A percentile compares a stretch with the other conserved stretches of the same genome.
Conservation (phyloP, 345 rosid genomes). For the Camelina hispida region DNA sequence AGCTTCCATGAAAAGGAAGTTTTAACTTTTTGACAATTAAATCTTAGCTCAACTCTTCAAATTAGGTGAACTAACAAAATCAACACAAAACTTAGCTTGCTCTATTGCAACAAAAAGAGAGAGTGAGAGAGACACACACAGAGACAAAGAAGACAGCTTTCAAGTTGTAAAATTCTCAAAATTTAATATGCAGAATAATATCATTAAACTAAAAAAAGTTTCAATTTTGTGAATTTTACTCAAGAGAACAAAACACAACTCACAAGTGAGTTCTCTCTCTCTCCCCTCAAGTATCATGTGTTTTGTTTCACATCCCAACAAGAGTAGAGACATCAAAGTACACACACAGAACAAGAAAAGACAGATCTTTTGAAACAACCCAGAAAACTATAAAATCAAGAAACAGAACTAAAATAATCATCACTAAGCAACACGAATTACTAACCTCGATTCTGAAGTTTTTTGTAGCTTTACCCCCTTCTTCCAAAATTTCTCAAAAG, state of each 20-base stretch:
- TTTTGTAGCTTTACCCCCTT: constrained; percentile 31
- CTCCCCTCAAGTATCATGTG: constrained; percentile 27
- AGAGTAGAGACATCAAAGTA: constrained; percentile 32
- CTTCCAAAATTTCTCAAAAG: constrained; percentile 19
- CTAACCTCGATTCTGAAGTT: constrained; percentile 26
- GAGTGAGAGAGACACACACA: constrained; percentile 2
- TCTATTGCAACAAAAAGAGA: neutral
- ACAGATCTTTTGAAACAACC: constrained; percentile 39
- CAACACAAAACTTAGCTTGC: constrained; percentile 27
- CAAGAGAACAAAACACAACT: constrained; percentile 8
- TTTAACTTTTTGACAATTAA: constrained; percentile 43
- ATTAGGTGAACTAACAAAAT: constrained; percentile 41
- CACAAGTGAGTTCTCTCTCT: constrained; percentile 34
- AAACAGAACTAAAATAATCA: constrained; percentile 1
- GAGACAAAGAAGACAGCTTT: constrained; percentile 27
- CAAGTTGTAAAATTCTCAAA: constrained; percentile 27
- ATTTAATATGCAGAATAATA: neutral
- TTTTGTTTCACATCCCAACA: constrained; percentile 36
- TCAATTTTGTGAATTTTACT: neutral
- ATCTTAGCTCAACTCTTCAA: constrained; percentile 35
- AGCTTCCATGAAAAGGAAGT: constrained; percentile 47
- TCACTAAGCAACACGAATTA: constrained; percentile 21
- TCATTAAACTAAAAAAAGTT: neutral
- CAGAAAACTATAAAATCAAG: constrained; percentile 14
- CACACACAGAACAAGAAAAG: constrained; percentile 34